These are phyloP conservation scores for Hanseniaspora gamundiae DNA, from an alignment of 1,139 yeast species.

Conservation along the genomic window DNA sequence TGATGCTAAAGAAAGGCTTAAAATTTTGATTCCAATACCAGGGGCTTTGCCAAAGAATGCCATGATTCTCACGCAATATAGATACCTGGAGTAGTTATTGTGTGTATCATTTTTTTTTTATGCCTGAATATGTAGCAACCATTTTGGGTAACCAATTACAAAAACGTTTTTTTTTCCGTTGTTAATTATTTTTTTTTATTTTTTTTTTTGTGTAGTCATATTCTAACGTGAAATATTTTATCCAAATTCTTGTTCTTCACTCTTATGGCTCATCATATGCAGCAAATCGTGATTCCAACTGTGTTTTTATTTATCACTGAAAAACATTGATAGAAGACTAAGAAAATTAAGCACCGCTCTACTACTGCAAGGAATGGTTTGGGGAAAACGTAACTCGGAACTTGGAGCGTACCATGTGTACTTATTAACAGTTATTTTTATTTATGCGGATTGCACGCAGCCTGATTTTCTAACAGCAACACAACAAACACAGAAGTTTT, in stretches of 20 bases:
- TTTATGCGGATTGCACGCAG: neutral
- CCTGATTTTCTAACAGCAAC: neutral
- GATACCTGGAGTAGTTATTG: slow-evolving; percentile 49
- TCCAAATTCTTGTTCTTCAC: too few species aligned
- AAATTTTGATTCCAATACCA: slow-evolving; percentile 75
- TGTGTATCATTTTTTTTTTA: too few species aligned
- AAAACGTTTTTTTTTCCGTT: too few species aligned
- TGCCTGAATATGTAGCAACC: neutral
- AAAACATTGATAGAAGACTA: too few species aligned
- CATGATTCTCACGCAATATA: slow-evolving; percentile 50
- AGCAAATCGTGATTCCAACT: too few species aligned
- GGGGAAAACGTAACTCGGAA: neutral
- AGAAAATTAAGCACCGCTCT: too few species aligned
- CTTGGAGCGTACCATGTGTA: neutral
- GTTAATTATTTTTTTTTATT: too few species aligned
- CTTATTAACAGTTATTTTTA: neutral
- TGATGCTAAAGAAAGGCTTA: slow-evolving; percentile 44
- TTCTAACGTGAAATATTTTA: too few species aligned
- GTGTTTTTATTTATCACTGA: too few species aligned
- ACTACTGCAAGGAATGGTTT: too few species aligned
- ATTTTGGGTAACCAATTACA: neutral
- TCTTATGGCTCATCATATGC: too few species aligned
- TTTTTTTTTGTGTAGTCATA: too few species aligned
- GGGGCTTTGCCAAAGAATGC: slow-evolving; percentile 70
- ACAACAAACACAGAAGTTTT: neutral